These are phyloP conservation scores for Pseudopyrenochaeta lycopersici DNA, from an alignment of 2,329 filamentous ascomycete species.

Conservation along the genomic window DNA sequence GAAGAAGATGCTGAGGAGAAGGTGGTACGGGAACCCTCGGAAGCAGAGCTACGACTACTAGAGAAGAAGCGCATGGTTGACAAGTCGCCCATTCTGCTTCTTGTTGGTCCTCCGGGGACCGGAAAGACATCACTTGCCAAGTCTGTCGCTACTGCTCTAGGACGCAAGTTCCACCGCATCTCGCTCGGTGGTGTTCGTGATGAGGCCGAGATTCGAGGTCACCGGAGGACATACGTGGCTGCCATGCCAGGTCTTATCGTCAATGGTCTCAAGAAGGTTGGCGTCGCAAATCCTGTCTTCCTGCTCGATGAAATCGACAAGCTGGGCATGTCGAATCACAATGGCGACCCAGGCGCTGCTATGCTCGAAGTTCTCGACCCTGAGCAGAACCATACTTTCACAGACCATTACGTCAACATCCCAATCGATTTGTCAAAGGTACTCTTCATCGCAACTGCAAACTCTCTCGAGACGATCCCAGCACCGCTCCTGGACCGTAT, in stretches of 20 bases:
- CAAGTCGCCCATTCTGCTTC: conserved; percentile 92
- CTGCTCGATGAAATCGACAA: conserved; percentile 98
- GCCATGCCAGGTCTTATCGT: conserved; percentile 98
- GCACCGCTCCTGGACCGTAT: conserved; percentile 94
- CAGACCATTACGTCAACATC: conserved; percentile 95
- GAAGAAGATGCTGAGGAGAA: conserved; percentile 55
- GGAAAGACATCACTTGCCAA: conserved; percentile 96
- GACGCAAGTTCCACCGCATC: conserved; percentile 95
- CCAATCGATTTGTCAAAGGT: conserved; percentile 96
- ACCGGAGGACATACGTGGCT: conserved; percentile 94
- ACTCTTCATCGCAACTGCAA: conserved; percentile 96
- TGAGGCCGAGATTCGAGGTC: conserved; percentile 95
- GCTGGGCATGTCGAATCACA: conserved; percentile 87
- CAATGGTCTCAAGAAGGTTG: conserved; percentile 92
- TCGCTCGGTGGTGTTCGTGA: conserved; percentile 95
- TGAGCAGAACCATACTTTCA: conserved; percentile 94
- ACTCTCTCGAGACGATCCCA: conserved; percentile 92
- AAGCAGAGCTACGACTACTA: conserved; percentile 74
- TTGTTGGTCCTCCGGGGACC: conserved; percentile 91
- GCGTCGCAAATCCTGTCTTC: conserved; percentile 94
- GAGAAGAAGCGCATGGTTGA: conserved; percentile 87
- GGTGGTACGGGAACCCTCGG: conserved; percentile 38
- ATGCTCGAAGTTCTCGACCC: conserved; percentile 98
- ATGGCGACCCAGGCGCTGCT: conserved; percentile 94
- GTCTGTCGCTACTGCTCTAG: conserved; percentile 89